Percentiles rank a stretch among this genome's conserved stretches.
Evolutionary conservation across 352 stramenopile genomes (phyloP).

Genomic region (Pelagophyceae sp.): DNA sequence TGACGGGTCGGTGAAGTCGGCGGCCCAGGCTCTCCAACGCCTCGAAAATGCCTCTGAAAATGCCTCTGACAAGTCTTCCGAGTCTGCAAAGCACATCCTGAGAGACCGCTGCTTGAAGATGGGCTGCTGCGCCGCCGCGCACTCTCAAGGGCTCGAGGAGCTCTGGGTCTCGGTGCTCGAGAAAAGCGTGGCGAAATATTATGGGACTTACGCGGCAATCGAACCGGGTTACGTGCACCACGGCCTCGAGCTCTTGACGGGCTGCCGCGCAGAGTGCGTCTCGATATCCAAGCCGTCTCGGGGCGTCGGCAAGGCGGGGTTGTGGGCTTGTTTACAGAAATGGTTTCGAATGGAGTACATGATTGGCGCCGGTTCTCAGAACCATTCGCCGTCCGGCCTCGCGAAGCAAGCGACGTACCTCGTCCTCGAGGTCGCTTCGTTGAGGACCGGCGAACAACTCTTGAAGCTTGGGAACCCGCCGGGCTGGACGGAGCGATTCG

Average conservation of each 20-base stretch:
- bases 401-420: slow-evolving; percentile 75
- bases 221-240: slow-evolving; percentile 75
- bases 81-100: no score
- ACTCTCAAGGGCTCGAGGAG: no score
- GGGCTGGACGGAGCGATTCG: slow-evolving; percentile 74
- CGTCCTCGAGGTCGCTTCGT: slow-evolving; percentile 70
- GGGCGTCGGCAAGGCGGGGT: slow-evolving; percentile 65
- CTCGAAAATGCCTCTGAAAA: no score
- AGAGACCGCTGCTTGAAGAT: no score
- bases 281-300: slow-evolving; percentile 64
- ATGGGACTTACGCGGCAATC: slow-evolving; percentile 67
- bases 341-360: slow-evolving; percentile 74
- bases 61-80: no score
- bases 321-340: slow-evolving; percentile 73
- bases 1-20: neutral
- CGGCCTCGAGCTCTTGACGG: slow-evolving; percentile 69
- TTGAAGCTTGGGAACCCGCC: slow-evolving; percentile 77
- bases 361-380: slow-evolving; percentile 59
- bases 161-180: slow-evolving; percentile 80
- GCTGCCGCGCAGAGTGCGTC: slow-evolving; percentile 72
- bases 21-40: neutral
- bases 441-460: slow-evolving; percentile 57
- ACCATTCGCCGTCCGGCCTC: slow-evolving; percentile 31
- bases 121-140: no score
- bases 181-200: slow-evolving; percentile 80